Conservation (phyloP, 1,139 yeast genomes). For the Kazachstania sp. region DNA sequence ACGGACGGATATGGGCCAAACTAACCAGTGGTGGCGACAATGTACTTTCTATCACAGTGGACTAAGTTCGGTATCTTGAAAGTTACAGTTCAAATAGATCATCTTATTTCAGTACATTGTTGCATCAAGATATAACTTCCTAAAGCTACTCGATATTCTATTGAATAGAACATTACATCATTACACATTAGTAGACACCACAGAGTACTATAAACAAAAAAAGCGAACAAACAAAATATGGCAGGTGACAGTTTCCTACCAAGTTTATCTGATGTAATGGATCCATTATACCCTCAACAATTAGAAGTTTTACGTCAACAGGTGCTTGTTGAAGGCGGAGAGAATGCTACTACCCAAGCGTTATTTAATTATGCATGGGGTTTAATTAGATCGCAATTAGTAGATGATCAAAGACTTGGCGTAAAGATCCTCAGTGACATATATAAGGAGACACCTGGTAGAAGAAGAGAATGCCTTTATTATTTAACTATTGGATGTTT, state of each 20-base stretch:
- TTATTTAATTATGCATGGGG: slow-evolving; percentile 97
- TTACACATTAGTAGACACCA: too few species aligned
- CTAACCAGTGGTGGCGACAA: too few species aligned
- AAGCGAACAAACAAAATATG: slow-evolving; percentile 12
- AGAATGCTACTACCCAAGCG: slow-evolving; percentile 71
- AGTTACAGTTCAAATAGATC: too few species aligned
- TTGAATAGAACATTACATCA: too few species aligned
- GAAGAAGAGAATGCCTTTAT: slow-evolving; percentile 84
- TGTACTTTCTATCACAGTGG: too few species aligned
- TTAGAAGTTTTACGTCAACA: slow-evolving; percentile 68
- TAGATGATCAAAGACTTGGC: slow-evolving; percentile 67
- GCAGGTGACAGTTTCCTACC: slow-evolving; percentile 25
- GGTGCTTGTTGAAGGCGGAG: slow-evolving; percentile 66
- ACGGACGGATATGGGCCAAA: too few species aligned
- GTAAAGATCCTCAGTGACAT: slow-evolving; percentile 65
- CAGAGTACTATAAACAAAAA: not conserved
- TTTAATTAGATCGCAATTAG: slow-evolving; percentile 57
- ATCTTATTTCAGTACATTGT: not conserved
- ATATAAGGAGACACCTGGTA: slow-evolving; percentile 67
- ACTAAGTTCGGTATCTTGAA: too few species aligned
- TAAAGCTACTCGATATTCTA: too few species aligned
- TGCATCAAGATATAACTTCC: not conserved
- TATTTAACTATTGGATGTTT: slow-evolving; percentile 82
- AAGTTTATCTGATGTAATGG: slow-evolving; percentile 29
- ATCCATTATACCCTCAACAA: slow-evolving; percentile 68